Evolutionary conservation across 192 early-diverging fungal genomes (phyloP).

Genomic region (Pilobolus umbonatus): DNA sequence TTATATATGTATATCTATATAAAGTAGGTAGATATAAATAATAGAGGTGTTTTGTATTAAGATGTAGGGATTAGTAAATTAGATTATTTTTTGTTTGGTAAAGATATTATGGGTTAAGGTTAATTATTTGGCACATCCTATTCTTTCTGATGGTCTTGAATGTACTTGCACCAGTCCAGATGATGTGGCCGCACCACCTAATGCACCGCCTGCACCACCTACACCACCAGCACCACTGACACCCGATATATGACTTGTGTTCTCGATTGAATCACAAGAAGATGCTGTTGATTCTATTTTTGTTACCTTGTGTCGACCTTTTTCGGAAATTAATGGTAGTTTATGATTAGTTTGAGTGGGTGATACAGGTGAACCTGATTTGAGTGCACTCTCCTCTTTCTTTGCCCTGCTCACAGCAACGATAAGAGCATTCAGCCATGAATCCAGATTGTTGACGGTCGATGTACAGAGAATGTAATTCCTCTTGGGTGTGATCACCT

Average conservation of each 20-base stretch:
- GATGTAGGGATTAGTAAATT: too few relatives aligned
- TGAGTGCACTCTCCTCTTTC: slow-evolving; percentile 15
- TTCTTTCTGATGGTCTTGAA: slow-evolving; percentile 17
- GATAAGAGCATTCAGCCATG: slow-evolving; percentile 48
- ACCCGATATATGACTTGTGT: slow-evolving; percentile 28
- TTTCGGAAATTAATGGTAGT: slow-evolving; percentile 12
- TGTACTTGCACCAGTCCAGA: slow-evolving; percentile 9
- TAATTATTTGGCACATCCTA: slow-evolving; percentile 21
- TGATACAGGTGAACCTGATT: neutral
- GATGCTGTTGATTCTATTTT: slow-evolving; percentile 15
- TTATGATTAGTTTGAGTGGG: slow-evolving; percentile 4
- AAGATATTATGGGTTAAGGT: too few relatives aligned
- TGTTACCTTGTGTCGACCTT: neutral
- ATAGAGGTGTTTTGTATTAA: too few relatives aligned
- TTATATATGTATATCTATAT: too few relatives aligned
- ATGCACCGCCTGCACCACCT: slow-evolving; percentile 32
- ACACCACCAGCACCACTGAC: slow-evolving; percentile 36
- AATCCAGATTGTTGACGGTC: slow-evolving; percentile 38
- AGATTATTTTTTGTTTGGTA: too few relatives aligned
- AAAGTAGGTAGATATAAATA: too few relatives aligned
- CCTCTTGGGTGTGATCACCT: slow-evolving; percentile 49
- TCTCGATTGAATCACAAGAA: slow-evolving; percentile 24
- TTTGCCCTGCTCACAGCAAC: slow-evolving; percentile 40
- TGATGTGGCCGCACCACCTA: slow-evolving; percentile 23
- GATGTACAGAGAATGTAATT: slow-evolving; percentile 48